Percentiles rank a stretch among this genome's conserved stretches.
Conservation (phyloP, 805 yeast genomes). For the Cephaloascus fragrans region DNA sequence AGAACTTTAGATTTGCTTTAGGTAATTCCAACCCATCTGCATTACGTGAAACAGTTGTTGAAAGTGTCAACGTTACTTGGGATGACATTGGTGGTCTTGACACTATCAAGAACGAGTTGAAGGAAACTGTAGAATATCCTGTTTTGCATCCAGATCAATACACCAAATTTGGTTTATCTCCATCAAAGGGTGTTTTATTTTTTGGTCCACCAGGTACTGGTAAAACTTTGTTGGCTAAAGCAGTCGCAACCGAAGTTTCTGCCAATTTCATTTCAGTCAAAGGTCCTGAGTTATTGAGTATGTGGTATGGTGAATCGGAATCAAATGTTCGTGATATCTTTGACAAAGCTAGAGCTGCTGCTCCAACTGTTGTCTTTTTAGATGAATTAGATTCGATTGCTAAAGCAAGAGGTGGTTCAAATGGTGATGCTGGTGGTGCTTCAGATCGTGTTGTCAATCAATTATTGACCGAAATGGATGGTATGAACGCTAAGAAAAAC, state of each 20-base stretch:
- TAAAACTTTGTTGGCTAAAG: constrained; percentile 96
- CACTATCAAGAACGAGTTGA: constrained; percentile 89
- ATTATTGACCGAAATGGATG: constrained; percentile 96
- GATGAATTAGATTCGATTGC: constrained; percentile 98
- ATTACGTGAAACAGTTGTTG: constrained; percentile 97
- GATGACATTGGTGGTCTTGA: constrained; percentile 99
- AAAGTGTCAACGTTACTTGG: constrained; percentile 98
- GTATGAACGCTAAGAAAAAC: constrained; percentile 99
- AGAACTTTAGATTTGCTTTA: constrained; percentile 93
- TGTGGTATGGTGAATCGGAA: constrained; percentile 99
- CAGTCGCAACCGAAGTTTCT: constrained; percentile 98
- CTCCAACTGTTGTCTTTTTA: constrained; percentile 96
- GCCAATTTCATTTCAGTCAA: constrained; percentile 96
- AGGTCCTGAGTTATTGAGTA: constrained; percentile 93
- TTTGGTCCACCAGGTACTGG: constrained; percentile 99
- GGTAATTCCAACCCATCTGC: constrained; percentile 99
- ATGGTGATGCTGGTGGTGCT: constrained; percentile 95
- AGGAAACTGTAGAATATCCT: constrained; percentile 98
- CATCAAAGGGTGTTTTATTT: constrained; percentile 96
- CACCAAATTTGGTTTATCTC: constrained; percentile 95
- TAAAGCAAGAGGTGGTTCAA: constrained; percentile 87
- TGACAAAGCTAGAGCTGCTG: constrained; percentile 98
- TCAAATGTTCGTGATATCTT: constrained; percentile 95
- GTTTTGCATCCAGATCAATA: constrained; percentile 98
- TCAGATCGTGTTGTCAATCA: constrained; percentile 95